Base-by-base conservation (phyloP, 2,329 filamentous ascomycete genomes). In the Exserohilum rostratum region DNA sequence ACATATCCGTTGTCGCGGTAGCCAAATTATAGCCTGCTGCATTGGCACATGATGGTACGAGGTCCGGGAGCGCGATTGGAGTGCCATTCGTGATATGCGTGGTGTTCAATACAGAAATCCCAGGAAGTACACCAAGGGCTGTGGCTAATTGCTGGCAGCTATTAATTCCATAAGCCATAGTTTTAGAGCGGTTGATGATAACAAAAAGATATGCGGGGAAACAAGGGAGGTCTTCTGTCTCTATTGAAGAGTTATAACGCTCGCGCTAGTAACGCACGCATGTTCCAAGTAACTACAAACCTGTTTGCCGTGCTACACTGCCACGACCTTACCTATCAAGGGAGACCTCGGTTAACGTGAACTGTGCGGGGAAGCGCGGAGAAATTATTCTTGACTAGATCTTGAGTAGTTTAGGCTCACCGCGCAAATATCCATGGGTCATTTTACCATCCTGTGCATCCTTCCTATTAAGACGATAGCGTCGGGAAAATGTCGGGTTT, bases 1-100 rank as follows among this genome's bases (percentile, higher is more conserved):
- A 60, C 17, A 60, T 35, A 42, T 60, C 46, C 27, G 37, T 47
- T n/a, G 58, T 55, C 31, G 55, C 48, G 15, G 27, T 57, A 15
- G 53, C 42, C 20, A 34, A 47, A 37, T 44, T 44, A 15, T 46
- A 44, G 18, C 45, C 25, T n/a, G 17, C 22, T 3, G 39, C 15
- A 46, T 34, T 46, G 20, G 44, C 45, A 31, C 56, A 59, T 6
- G 56, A 59, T 1, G 52, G 46, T 22, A 55, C 56, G 15, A 59
- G 49, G 33, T 40, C 48, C 1, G 52, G 40, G 20, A 59, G 43
- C 11, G 39, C 39, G 13, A 58, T 52, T 1, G 22, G 15, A 1
- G 47, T 37, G n/a, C 47, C 47, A 37, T 49, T 50, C 12, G 34
- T 33, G 11, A 58, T 22, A 50, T 58, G 38, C 17, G 55, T 52